Evolutionary conservation across 345 rosid species (phyloP), one percentile per base, ranked within the genome.

Genomic region (Cardiospermum halicacabum): DNA sequence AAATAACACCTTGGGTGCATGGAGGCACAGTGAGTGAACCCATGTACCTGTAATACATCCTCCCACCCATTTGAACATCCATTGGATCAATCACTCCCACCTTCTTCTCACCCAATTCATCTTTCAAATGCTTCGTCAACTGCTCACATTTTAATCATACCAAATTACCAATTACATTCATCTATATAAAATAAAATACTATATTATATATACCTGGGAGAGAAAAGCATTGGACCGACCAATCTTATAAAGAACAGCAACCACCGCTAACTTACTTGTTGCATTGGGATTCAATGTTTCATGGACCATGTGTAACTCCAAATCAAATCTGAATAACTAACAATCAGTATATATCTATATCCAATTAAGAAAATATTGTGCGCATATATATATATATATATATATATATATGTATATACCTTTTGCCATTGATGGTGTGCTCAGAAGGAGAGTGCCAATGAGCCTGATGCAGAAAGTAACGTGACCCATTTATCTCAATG

Each of bases 361-460:
- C n/a, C n/a, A n/a, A n/a, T n/a, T n/a, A n/a, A n/a, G n/a, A n/a
- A n/a, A n/a, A n/a, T n/a, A n/a, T n/a, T n/a, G n/a, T n/a, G n/a
- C n/a, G n/a, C n/a, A n/a, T n/a, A n/a, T n/a, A n/a, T n/a, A n/a
- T n/a, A n/a, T n/a, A n/a, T n/a, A n/a, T n/a, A n/a, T 13, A 43
- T 11, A 43, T 11, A 40, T 40, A 21, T 5, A 28, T 6, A 13
- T 11, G 10, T 40, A 40, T 5, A 11, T 36, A 80, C 91, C 92
- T 86, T 53, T 74, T 78, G 68, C 90, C 89, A 57, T 89, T 77
- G 70, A 91, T 65, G 47, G 87, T 76, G 21, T 89, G 94, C 78
- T 89, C 94, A 7, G 96, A 89, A 60, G 92, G 94, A 2, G 94
- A 72, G 68, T 89, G 92, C 96, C 97, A 91, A 49, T 91, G 97